A percentile compares a stretch with the other conserved stretches of the same genome.
These are phyloP conservation scores for Amphichorda felina DNA, from an alignment of 2,329 filamentous ascomycete species.

Conservation along the genomic window DNA sequence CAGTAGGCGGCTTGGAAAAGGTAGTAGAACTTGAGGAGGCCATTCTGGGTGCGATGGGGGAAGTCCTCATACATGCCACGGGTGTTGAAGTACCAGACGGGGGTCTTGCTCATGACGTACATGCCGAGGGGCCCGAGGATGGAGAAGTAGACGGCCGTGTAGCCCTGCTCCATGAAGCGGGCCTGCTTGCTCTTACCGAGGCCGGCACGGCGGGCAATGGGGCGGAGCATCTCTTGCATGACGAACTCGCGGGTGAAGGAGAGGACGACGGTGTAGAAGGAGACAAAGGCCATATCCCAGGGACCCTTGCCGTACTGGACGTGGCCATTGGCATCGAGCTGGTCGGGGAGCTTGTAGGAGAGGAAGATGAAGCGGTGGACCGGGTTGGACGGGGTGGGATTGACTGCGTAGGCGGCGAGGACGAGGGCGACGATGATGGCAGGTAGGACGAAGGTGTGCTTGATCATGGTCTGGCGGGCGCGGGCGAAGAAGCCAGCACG, in stretches of 20 bases:
- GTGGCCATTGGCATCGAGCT: slow-evolving; percentile 25
- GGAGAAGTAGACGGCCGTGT: slow-evolving; percentile 84
- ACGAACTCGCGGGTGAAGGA: slow-evolving; percentile 92
- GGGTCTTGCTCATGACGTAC: slow-evolving; percentile 84
- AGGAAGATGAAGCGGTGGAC: slow-evolving; percentile 77
- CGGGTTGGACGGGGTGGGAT: slow-evolving; percentile 69
- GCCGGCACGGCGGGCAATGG: slow-evolving; percentile 57
- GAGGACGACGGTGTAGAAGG: slow-evolving; percentile 80
- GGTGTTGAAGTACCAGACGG: slow-evolving; percentile 94
- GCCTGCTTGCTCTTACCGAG: slow-evolving; percentile 71
- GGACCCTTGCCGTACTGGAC: slow-evolving; percentile 79
- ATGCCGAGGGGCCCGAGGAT: slow-evolving; percentile 73
- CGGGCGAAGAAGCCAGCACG: slow-evolving; percentile 33
- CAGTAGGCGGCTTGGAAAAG: slow-evolving; percentile 91
- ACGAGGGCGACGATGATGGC: slow-evolving; percentile 55
- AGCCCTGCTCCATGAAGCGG: slow-evolving; percentile 93
- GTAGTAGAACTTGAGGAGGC: slow-evolving; percentile 87
- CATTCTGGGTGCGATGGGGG: slow-evolving; percentile 73
- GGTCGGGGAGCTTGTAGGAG: slow-evolving; percentile 60
- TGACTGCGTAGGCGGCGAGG: slow-evolving; percentile 57
- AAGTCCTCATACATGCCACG: slow-evolving; percentile 80
- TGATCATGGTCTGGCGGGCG: slow-evolving; percentile 42
- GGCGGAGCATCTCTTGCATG: slow-evolving; percentile 81
- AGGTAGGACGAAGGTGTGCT: slow-evolving; percentile 54
- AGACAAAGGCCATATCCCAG: slow-evolving; percentile 76